phyloP scores from a whole-genome alignment of 2,329 filamentous ascomycete genomes.

The Sclerotinia spermophila region DNA sequence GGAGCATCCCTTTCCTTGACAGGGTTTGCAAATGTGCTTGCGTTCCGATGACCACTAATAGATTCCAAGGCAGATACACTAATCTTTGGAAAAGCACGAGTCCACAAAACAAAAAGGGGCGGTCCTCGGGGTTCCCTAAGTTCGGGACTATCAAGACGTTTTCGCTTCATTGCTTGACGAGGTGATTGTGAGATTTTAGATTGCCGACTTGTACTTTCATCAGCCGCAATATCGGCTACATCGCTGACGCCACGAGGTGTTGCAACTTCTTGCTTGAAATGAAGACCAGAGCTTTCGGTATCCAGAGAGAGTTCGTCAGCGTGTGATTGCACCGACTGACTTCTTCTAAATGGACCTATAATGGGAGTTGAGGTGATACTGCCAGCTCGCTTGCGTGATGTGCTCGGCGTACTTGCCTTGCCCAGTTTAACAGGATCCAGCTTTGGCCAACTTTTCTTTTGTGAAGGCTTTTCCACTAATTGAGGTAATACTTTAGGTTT shows the following conservation, averaged over 20 bases:
- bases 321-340: constrained; percentile 47
- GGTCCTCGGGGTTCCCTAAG: constrained; percentile 45
- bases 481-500: constrained; percentile 40
- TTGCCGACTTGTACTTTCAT: constrained; percentile 41
- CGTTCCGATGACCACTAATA: constrained; percentile 71
- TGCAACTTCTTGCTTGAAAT: constrained; percentile 56
- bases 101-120: constrained; percentile 68
- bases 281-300: constrained; percentile 39
- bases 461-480: constrained; percentile 29
- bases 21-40: constrained; percentile 74
- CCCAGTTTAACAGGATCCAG: constrained; percentile 19
- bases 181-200: constrained; percentile 32
- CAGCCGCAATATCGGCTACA: constrained; percentile 52
- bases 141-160: constrained; percentile 43
- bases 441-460: constrained; percentile 19
- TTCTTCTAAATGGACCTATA: constrained; percentile 38
- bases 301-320: constrained; percentile 49
- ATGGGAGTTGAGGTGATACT: constrained; percentile 35
- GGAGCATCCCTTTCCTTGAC: constrained; percentile 73
- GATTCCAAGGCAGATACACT: constrained; percentile 71
- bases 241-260: constrained; percentile 55
- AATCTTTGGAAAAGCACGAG: constrained; percentile 70
- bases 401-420: constrained; percentile 19
- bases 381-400: constrained; percentile 28
- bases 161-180: constrained; percentile 50